Evolutionary conservation across 2,329 filamentous ascomycete species (phyloP), one percentile per base, ranked within the genome.

Genomic region (Chaetomium globosum): DNA sequence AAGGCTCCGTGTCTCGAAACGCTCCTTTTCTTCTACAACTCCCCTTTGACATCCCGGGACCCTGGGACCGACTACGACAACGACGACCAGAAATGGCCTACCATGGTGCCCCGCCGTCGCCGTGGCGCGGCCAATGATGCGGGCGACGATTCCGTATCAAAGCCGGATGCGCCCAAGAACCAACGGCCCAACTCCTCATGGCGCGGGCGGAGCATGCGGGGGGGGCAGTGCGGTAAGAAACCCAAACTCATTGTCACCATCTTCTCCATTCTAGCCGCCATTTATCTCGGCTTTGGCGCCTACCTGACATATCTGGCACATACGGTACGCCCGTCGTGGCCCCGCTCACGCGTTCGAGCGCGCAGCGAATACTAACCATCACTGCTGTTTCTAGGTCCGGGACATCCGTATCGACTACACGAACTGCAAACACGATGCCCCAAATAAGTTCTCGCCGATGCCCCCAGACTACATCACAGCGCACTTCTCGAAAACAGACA

Each of bases 171-270:
- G 54, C 71, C 59, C 49, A 73, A 73, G 67, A 73, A 71, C 65
- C 67, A 69, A 61, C 73, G 69, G 57, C 67, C 70, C 30, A 71
- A 98, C 81, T 98, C 94, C 66, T 95, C 95, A 12, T 99, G 98
- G 77, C 87, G 95, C 73, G 95, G 99, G 77, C 95, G 99, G 80
- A 89, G 95, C 76, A 81, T 99, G 78, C 97, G 98, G 81, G 95
- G 95, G 81, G 99, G 95, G 95, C 95, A 99, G 90, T 96, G 83
- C 79, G 92, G 86, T 71, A 80, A 83, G 74, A 83, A 77, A 62
- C 68, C 71, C 21, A 71, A 72, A 64, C 70, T 72, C 55, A 73
- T 73, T 46, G 70, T 73, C 68, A 71, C 69, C 66, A 70, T 72
- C 49, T 73, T 72, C 61, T 72, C 71, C 36, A 69, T 72, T 61